phyloP scores from a whole-genome alignment of 495 filamentous ascomycete genomes.

The Penicillium psychrofluorescens region DNA sequence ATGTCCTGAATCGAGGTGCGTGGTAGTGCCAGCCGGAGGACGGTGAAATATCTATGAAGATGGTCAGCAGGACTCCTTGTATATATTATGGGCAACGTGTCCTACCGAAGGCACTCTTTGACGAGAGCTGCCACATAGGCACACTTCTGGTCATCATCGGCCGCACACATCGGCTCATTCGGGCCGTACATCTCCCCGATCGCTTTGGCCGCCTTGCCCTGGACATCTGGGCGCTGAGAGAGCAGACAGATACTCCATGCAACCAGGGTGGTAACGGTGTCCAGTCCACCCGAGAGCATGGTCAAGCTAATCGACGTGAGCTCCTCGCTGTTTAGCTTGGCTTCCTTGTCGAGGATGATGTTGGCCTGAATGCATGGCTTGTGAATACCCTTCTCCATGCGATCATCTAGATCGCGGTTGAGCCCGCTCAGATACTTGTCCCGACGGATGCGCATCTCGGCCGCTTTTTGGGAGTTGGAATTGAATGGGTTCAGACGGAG shows the following conservation, averaged over 20 bases:
- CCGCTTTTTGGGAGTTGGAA: constrained; percentile 40
- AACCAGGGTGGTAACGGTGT: constrained; percentile 55
- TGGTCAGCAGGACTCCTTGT: neutral
- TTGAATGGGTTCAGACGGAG: constrained; percentile 52
- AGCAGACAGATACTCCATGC: constrained; percentile 56
- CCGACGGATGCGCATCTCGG: constrained; percentile 50
- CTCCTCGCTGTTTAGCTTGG: constrained; percentile 50
- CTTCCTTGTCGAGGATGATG: constrained; percentile 54
- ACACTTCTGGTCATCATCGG: constrained; percentile 55
- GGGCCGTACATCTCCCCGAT: constrained; percentile 47
- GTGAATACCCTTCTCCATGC: constrained; percentile 52
- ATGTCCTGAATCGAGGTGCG: constrained; percentile 54
- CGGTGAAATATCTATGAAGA: constrained; percentile 43
- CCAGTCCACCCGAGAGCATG: constrained; percentile 55
- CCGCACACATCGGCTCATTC: constrained; percentile 48
- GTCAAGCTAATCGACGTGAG: constrained; percentile 57
- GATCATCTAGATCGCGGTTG: constrained; percentile 45
- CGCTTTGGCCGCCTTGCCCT: constrained; percentile 48
- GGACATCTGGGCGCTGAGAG: constrained; percentile 51
- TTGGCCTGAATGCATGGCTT: constrained; percentile 60
- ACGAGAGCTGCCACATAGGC: constrained; percentile 52
- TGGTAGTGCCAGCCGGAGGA: constrained; percentile 55
- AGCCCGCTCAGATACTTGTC: constrained; percentile 51
- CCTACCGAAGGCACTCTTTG: constrained; percentile 48
- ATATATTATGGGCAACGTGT: neutral